Percentiles rank a stretch among this genome's conserved stretches.
phyloP scores from a whole-genome alignment of 1,284 basidiomycete genomes.

The Thecaphora thlaspeos region DNA sequence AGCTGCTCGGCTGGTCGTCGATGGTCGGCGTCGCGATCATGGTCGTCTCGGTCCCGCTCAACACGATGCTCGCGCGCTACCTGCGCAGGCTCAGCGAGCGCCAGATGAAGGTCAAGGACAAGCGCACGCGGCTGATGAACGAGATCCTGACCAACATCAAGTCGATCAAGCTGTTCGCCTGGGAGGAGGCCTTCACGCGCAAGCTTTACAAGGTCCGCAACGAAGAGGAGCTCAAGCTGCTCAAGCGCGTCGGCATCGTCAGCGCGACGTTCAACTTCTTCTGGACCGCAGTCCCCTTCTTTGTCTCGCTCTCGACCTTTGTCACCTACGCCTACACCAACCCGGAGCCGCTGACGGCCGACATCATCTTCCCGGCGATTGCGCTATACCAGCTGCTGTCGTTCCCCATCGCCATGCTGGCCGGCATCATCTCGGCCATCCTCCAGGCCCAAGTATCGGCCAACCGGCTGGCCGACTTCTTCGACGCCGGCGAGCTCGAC shows the following conservation, averaged over 20 bases:
- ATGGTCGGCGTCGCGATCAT: slow-evolving; percentile 56
- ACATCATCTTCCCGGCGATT: slow-evolving; percentile 62
- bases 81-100: slow-evolving; percentile 61
- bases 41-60: slow-evolving; percentile 47
- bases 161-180: slow-evolving; percentile 68
- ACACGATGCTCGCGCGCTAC: slow-evolving; percentile 58
- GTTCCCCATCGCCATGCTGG: slow-evolving; percentile 48
- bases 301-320: slow-evolving; percentile 71
- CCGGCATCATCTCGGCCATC: slow-evolving; percentile 60
- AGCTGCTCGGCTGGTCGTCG: slow-evolving; percentile 62
- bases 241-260: slow-evolving; percentile 60
- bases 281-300: slow-evolving; percentile 64
- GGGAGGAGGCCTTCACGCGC: slow-evolving; percentile 59
- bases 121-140: slow-evolving; percentile 62
- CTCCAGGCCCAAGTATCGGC: slow-evolving; percentile 57
- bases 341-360: slow-evolving; percentile 61
- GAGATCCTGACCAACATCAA: slow-evolving; percentile 64
- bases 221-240: slow-evolving; percentile 60
- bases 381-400: slow-evolving; percentile 60
- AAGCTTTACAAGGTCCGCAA: slow-evolving; percentile 63
- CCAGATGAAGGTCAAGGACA: slow-evolving; percentile 62
- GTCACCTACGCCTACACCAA: slow-evolving; percentile 64
- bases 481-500: slow-evolving; percentile 63
- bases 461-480: slow-evolving; percentile 59
- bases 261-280: slow-evolving; percentile 59